Base-by-base conservation (phyloP, 495 filamentous ascomycete genomes). In the Lophiotrema nucula region DNA sequence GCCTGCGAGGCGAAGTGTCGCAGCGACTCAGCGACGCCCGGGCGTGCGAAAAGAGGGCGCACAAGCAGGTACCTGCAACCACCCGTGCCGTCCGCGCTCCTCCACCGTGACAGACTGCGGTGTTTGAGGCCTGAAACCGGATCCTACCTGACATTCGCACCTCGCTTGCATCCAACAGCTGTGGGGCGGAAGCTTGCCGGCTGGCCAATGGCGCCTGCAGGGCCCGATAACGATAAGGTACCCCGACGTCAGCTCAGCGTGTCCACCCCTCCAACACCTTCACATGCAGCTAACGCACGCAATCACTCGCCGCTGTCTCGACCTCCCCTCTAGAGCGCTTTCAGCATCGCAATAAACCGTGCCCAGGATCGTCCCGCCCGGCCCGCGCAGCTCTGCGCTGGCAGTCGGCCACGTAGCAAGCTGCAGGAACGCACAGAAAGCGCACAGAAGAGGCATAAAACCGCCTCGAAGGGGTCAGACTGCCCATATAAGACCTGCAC, bases 311-410 rank as follows among this genome's bases (percentile, higher is more conserved):
- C 15, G 15, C 19, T n/a, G 47, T 58, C 55, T 22, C 55, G 26
- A 33, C 46, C 21, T 19, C 56, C 46, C 46, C 21, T 19, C 56
- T 53, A 59, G 31, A 28, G 27, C 47, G 23, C 18, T 43, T 53
- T 19, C 51, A 61, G 58, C 35, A 12, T 54, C 49, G 48, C 54
- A 43, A 37, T 46, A 62, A n/a, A 41, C 60, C 41, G 33, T 64
- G 60, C 60, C 35, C 46, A 64, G 55, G 55, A 59, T 64, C 61
- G 35, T 65, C 62, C 56, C 62, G 62, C 49, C 51, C 62, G 62
- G 62, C 51, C 62, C 62, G 62, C 41, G 31, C 21, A 37, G 24
- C 47, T 48, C 26, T 56, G 27, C 21, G 37, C 51, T 53, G 62
- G 37, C 50, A 22, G 56, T 51, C 52, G 56, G 58, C 58, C 62